Base-by-base conservation (phyloP, 1,284 basidiomycete species). In the Ceratobasidium sp. region DNA sequence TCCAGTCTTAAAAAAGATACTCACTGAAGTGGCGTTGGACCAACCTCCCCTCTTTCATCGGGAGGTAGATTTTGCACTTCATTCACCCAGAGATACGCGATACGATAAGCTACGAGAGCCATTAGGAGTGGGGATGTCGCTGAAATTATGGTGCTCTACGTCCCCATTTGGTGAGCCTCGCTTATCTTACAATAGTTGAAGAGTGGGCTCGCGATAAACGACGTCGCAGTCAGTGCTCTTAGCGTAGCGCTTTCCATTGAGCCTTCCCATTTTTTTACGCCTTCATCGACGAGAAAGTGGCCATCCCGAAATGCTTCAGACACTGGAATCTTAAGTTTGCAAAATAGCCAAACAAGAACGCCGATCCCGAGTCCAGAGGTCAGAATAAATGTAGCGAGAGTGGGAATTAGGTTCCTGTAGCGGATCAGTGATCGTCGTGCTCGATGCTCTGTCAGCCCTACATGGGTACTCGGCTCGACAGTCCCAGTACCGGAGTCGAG, bases 31-130 rank as follows among this genome's bases (percentile, higher is more conserved):
- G 54, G 54, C 34, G 54, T 56, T 1, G 35, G 54, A 8, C 54
- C 53, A n/a, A 34, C 25, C 17, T 32, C 31, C 12, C 17, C 5
- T 6, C 15, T 29, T n/a, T n/a, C n/a, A n/a, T n/a, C n/a, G n/a
- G n/a, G n/a, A n/a, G n/a, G n/a, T n/a, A n/a, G n/a, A n/a, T n/a
- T n/a, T n/a, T n/a, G n/a, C n/a, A n/a, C n/a, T n/a, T n/a, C n/a
- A n/a, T n/a, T n/a, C n/a, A n/a, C n/a, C 54, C 54, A 56, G 27
- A 56, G 34, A 17, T 42, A 17, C 10, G 54, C 54, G 54, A 56
- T 56, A 40, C 22, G 35, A 25, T 40, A 56, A 12, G 54, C 35
- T 15, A 56, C 27, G 22, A 56, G 22, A 1, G 54, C 38, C 54
- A 56, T 56, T 6, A 56, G 32, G 5, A 56, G 27, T 10, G 54